A percentile compares a stretch with the other conserved stretches of the same genome.
Evolutionary conservation across 176 grass and related monocot species (phyloP).

Genomic region (Aegilops longissima): DNA sequence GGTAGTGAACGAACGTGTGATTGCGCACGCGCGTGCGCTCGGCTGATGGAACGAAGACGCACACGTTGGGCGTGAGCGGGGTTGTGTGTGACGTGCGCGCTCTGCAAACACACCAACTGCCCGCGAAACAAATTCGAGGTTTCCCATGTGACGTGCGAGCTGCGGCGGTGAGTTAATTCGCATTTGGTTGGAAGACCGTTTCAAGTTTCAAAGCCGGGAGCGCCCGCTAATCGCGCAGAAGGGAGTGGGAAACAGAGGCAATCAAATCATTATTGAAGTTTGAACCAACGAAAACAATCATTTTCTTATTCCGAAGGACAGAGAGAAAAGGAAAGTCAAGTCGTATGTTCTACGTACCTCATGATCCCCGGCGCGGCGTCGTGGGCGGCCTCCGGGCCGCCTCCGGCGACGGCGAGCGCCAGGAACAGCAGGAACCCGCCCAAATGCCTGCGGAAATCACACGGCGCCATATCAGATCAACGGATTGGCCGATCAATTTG

Average conservation of each 20-base stretch:
- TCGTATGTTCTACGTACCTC: conserved; percentile 37
- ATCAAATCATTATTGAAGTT: not conserved
- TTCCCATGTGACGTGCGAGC: not conserved
- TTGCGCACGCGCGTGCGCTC: not conserved
- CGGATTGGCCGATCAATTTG: not conserved
- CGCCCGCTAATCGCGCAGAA: conserved; percentile 9
- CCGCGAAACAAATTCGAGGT: not conserved
- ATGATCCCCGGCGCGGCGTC: conserved; percentile 53
- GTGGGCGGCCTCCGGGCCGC: conserved; percentile 37
- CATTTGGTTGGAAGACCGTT: not conserved
- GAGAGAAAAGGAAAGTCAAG: not conserved
- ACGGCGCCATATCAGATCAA: not conserved
- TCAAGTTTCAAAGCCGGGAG: not conserved
- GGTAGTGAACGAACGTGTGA: not conserved
- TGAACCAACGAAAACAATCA: not conserved
- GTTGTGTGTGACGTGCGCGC: not conserved
- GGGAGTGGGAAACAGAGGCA: not conserved
- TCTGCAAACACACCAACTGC: not conserved
- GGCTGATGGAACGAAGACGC: not conserved
- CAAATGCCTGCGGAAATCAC: conserved; percentile 59
- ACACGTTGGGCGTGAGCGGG: not conserved
- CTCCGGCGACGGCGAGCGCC: conserved; percentile 59
- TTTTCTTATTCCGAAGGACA: not conserved
- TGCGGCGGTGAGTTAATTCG: not conserved
- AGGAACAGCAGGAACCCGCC: conserved; percentile 86